These are phyloP conservation scores for Friedmanniomyces endolithicus DNA, from an alignment of 495 filamentous ascomycete species.

Conservation along the genomic window DNA sequence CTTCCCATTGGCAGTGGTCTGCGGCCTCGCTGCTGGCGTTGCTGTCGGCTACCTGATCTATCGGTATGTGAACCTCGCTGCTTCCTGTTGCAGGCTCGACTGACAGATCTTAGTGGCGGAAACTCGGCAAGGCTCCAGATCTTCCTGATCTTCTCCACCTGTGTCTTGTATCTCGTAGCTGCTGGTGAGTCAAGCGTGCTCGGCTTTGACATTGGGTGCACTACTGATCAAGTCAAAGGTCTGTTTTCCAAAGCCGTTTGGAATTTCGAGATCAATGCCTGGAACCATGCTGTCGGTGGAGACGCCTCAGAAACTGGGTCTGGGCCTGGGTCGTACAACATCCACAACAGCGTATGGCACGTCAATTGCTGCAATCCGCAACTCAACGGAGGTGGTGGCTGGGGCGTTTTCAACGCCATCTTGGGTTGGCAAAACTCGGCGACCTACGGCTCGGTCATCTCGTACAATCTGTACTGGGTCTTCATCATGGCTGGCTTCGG, in stretches of 20 bases:
- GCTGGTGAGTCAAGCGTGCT: slow-evolving; percentile 34
- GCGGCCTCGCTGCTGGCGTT: slow-evolving; percentile 51
- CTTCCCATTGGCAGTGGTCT: slow-evolving; percentile 61
- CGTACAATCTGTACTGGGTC: slow-evolving; percentile 85
- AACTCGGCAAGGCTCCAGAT: slow-evolving; percentile 56
- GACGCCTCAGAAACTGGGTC: slow-evolving; percentile 63
- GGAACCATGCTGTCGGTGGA: slow-evolving; percentile 54
- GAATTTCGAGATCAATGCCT: slow-evolving; percentile 51
- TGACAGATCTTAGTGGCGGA: slow-evolving; percentile 38
- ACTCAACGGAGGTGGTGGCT: slow-evolving; percentile 62
- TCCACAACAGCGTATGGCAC: slow-evolving; percentile 77
- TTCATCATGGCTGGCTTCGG: slow-evolving; percentile 49
- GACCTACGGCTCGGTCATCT: slow-evolving; percentile 69
- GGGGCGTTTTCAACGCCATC: slow-evolving; percentile 80
- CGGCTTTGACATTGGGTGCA: not conserved
- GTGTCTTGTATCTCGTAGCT: slow-evolving; percentile 75
- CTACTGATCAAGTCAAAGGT: slow-evolving; percentile 23
- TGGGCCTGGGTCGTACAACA: slow-evolving; percentile 81
- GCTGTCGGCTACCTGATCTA: slow-evolving; percentile 62
- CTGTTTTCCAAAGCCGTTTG: slow-evolving; percentile 68
- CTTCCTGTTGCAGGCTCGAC: not conserved
- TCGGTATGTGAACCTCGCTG: slow-evolving; percentile 41
- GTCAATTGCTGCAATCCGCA: slow-evolving; percentile 76
- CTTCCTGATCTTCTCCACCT: slow-evolving; percentile 71
- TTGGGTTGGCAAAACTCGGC: slow-evolving; percentile 84